Evolutionary conservation across 2,329 filamentous ascomycete species (phyloP), one percentile per base, ranked within the genome.

Genomic region (Talaromyces sp.): DNA sequence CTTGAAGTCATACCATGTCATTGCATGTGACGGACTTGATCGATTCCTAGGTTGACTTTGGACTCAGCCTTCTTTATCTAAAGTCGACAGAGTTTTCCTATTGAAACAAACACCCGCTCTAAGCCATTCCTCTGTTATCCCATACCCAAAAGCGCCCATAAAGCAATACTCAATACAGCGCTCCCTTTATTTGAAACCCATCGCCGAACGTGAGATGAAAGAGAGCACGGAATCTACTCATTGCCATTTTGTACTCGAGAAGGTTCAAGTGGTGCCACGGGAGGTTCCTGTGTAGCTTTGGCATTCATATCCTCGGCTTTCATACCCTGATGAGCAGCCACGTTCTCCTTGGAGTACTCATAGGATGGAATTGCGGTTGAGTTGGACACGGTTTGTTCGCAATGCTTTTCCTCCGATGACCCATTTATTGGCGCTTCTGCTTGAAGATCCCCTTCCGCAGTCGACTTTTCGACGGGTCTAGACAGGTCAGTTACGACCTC

Each of bases 281-380:
- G 19, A 13, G 25, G 35, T 35, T 56, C 57, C 45, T 37, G 52
- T 11, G 39, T 35, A 28, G 8, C 25, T 28, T 40, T 59, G 10
- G 46, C n/a, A 13, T 13, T 51, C 21, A 33, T 39, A 43, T 59
- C 57, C n/a, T 56, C 57, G 5, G 52, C 22, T 37, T 53, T 59
- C 43, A 39, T 48, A 17, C 21, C 37, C 13, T 56, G 22, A 15
- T 43, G 37, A 5, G 39, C 40, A n/a, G 54, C 33, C 40, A 60
- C 28, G 10, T 60, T 60, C 39, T 60, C 58, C 22, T 60, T 60
- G 22, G 48, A 51, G 31, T 60, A 56, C 33, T 60, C 54, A n/a
- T 56, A 51, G 10, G 43, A 22, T 6, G 52, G 13, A 52, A 51
- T 19, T 15, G 22, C 37, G 9, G 56, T 31, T 4, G 52, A 54